These are phyloP conservation scores for Tieghemostelium lacteum DNA, from an alignment of 78 protist genomes.

Conservation along the genomic window DNA sequence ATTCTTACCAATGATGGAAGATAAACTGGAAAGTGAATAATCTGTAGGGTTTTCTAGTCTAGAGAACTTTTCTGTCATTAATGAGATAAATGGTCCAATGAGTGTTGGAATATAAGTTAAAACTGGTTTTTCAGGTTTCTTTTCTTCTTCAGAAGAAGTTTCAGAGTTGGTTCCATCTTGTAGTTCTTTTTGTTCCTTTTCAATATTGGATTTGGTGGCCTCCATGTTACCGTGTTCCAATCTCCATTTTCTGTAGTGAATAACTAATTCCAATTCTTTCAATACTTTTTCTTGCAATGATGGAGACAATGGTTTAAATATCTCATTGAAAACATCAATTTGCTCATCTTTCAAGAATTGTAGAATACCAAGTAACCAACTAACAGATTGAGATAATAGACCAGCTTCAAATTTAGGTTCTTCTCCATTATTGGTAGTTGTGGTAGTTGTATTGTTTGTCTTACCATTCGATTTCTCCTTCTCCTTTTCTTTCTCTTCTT, in stretches of 20 bases:
- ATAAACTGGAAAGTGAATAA: slow-evolving; percentile 44
- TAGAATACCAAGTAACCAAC: slow-evolving; percentile 61
- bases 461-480: background rate
- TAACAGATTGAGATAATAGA: slow-evolving; percentile 51
- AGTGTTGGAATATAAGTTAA: slow-evolving; percentile 40
- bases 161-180: background rate
- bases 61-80: slow-evolving; percentile 12
- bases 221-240: slow-evolving; percentile 36
- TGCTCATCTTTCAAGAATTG: slow-evolving; percentile 77
- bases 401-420: slow-evolving; percentile 39
- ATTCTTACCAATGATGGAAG: too few relatives aligned
- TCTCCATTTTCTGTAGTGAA: slow-evolving; percentile 65
- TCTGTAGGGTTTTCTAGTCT: slow-evolving; percentile 53
- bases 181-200: slow-evolving; percentile 10
- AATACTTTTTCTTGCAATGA: slow-evolving; percentile 14
- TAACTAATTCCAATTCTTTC: slow-evolving; percentile 21
- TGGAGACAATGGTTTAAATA: slow-evolving; percentile 59
- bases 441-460: background rate
- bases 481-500: background rate
- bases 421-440: background rate
- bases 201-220: slow-evolving; percentile 25
- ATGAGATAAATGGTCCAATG: slow-evolving; percentile 52
- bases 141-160: background rate
- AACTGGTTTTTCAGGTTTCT: slow-evolving; percentile 22
- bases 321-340: slow-evolving; percentile 25